Evolutionary conservation across 1,284 basidiomycete genomes (phyloP), one percentile per base, ranked within the genome.

Genomic region (Cystobasidiaceae sp.): DNA sequence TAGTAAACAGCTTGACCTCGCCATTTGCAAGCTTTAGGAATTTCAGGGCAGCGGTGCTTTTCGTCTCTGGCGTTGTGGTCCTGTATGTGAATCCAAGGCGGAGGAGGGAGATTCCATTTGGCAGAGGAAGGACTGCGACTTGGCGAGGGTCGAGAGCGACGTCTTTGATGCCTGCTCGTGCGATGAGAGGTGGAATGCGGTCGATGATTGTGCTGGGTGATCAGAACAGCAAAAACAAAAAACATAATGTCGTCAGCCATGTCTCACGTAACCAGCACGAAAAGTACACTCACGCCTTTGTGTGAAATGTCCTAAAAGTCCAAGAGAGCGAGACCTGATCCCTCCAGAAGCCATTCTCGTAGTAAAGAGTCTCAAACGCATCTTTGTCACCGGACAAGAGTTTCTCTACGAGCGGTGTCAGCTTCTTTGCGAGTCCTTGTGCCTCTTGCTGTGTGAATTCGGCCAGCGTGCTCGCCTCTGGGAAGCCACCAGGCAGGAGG

Each of bases 251-350:
- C 19, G 15, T 7, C 17, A 19, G 9, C n/a, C n/a, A n/a, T n/a
- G n/a, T 32, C 25, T 32, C 41, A n/a, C n/a, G n/a, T n/a, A n/a
- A n/a, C n/a, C n/a, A n/a, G n/a, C n/a, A n/a, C n/a, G n/a, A n/a
- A n/a, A n/a, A n/a, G n/a, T n/a, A n/a, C 9, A 39, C 61, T 45
- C 48, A 55, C 50, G 25, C 33, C 32, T 25, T 30, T 19, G 28
- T 21, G 15, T 64, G 51, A 30, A 64, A 55, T 7, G 61, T 55
- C 34, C 61, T 37, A 13, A 64, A 64, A 17, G 51, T 55, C 61
- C 61, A 64, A 25, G 43, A 21, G 2, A 64, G 30, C 13, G 51
- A 32, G 33, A 64, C 52, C 17, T 55, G 61, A 23, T 64, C 61
- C 15, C 61, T 43, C 51, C 51, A 64, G 52, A 64, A 64, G 3